These are phyloP conservation scores for Talaromyces adpressus DNA, from an alignment of 495 filamentous ascomycete species.

Conservation along the genomic window DNA sequence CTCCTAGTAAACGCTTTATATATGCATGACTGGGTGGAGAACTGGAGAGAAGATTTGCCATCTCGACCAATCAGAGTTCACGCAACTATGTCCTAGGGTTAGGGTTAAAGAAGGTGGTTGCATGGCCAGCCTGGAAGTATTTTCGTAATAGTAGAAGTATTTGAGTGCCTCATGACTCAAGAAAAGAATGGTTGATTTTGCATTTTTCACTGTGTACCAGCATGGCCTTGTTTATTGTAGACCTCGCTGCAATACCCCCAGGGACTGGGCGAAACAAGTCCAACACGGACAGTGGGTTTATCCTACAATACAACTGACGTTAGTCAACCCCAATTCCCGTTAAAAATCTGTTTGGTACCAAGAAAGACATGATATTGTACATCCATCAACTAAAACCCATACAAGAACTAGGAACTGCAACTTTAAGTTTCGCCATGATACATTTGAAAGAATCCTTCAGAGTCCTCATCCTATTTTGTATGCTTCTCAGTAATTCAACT, in stretches of 20 bases:
- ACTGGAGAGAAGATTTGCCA: too few relatives aligned
- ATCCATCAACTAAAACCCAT: not conserved
- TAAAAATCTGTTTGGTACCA: not conserved
- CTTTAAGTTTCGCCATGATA: not conserved
- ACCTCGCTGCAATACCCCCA: not conserved
- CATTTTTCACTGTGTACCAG: too few relatives aligned
- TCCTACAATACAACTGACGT: not conserved
- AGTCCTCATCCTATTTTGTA: not conserved
- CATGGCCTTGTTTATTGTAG: too few relatives aligned
- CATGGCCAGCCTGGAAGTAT: too few relatives aligned
- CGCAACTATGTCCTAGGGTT: too few relatives aligned
- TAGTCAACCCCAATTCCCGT: not conserved
- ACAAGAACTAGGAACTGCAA: not conserved
- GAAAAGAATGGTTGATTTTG: too few relatives aligned
- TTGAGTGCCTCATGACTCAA: too few relatives aligned
- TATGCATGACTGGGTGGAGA: too few relatives aligned
- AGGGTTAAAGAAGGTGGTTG: too few relatives aligned
- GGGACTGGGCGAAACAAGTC: not conserved
- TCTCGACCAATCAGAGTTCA: too few relatives aligned
- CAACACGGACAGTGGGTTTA: not conserved
- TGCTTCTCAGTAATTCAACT: conserved; percentile 51
- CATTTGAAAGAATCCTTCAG: not conserved
- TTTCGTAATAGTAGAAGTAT: too few relatives aligned
- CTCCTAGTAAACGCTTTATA: too few relatives aligned
- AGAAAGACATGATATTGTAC: not conserved